Percentiles rank a stretch among this genome's conserved stretches.
These are phyloP conservation scores for Myriosclerotinia scirpicola DNA, from an alignment of 2,329 filamentous ascomycete species.

Conservation along the genomic window DNA sequence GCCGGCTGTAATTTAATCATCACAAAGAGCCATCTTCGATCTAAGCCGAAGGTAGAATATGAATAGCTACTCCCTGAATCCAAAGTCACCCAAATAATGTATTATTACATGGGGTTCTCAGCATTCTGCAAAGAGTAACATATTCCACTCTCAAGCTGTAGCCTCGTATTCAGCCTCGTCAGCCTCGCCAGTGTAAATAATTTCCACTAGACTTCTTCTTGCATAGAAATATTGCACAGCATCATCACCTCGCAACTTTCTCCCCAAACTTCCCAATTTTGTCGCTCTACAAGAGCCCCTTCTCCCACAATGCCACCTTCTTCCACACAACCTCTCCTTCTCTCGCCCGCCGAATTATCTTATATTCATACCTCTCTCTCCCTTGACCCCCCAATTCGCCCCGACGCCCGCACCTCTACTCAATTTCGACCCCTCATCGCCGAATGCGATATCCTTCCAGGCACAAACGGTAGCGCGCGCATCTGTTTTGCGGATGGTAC, in stretches of 20 bases:
- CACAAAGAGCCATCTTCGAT: not conserved
- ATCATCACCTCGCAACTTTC: slow-evolving; percentile 6
- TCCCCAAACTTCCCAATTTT: not conserved
- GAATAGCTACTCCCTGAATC: too few species aligned
- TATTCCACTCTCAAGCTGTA: not conserved
- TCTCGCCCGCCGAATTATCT: slow-evolving; percentile 93
- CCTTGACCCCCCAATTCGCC: slow-evolving; percentile 79
- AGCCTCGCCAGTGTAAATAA: slow-evolving; percentile 28
- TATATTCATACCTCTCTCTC: slow-evolving; percentile 89
- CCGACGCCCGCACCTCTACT: slow-evolving; percentile 76
- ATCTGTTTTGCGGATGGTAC: slow-evolving; percentile 95
- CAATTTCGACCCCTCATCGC: slow-evolving; percentile 91
- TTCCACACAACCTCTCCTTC: slow-evolving; percentile 63
- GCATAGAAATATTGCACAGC: slow-evolving; percentile 18
- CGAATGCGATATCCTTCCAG: slow-evolving; percentile 85
- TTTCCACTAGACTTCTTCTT: slow-evolving; percentile 12
- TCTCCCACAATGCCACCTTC: slow-evolving; percentile 52
- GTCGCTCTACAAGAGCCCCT: not conserved
- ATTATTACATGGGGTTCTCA: not conserved
- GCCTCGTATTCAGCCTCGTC: not conserved
- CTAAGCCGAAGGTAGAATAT: not conserved
- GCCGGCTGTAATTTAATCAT: slow-evolving; percentile 20
- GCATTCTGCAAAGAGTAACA: not conserved
- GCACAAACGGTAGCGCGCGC: slow-evolving; percentile 87
- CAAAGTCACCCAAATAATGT: not conserved